Percentiles rank a stretch among this genome's conserved stretches.
Evolutionary conservation across 2,329 filamentous ascomycete genomes (phyloP).

Genomic region (Elsinoe necatrix): DNA sequence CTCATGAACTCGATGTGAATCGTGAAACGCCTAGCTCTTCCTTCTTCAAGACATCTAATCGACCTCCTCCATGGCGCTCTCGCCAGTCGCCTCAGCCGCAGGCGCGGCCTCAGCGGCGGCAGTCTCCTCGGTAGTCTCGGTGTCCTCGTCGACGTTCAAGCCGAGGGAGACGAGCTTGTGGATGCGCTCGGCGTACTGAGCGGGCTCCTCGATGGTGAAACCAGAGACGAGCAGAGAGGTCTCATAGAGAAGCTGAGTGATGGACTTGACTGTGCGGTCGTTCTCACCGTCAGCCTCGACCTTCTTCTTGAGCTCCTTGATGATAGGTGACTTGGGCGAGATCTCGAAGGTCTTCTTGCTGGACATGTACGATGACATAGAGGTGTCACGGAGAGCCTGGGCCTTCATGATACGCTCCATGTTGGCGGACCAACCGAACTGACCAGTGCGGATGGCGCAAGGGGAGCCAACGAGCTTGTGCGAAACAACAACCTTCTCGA

Average conservation of each 20-base stretch:
- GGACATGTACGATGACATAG: slow-evolving; percentile 99
- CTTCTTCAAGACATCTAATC: slow-evolving; percentile 57
- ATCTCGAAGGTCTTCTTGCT: slow-evolving; percentile 99
- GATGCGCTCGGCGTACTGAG: slow-evolving; percentile 96
- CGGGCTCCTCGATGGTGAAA: slow-evolving; percentile 99
- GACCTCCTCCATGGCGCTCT: slow-evolving; percentile 99
- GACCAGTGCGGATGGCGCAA: slow-evolving; percentile 97
- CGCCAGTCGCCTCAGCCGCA: slow-evolving; percentile 58
- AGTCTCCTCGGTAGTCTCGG: slow-evolving; percentile 57
- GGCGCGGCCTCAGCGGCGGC: slow-evolving; percentile 52
- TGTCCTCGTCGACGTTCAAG: slow-evolving; percentile 92
- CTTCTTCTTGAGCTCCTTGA: slow-evolving; percentile 99
- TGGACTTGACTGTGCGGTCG: slow-evolving; percentile 98
- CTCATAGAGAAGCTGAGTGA: slow-evolving; percentile 97
- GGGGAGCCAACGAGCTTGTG: slow-evolving; percentile 94
- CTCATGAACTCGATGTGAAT: neutral
- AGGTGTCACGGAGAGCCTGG: slow-evolving; percentile 98
- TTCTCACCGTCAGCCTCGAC: slow-evolving; percentile 95
- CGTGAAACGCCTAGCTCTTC: neutral
- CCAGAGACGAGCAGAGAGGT: slow-evolving; percentile 96
- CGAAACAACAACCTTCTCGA: slow-evolving; percentile 98
- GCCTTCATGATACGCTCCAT: slow-evolving; percentile 99
- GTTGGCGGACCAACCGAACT: slow-evolving; percentile 99
- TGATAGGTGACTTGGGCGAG: slow-evolving; percentile 94
- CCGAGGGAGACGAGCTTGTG: slow-evolving; percentile 99